Conservation (phyloP, 768 basidiomycete genomes). For the Lentinula guzmanii region DNA sequence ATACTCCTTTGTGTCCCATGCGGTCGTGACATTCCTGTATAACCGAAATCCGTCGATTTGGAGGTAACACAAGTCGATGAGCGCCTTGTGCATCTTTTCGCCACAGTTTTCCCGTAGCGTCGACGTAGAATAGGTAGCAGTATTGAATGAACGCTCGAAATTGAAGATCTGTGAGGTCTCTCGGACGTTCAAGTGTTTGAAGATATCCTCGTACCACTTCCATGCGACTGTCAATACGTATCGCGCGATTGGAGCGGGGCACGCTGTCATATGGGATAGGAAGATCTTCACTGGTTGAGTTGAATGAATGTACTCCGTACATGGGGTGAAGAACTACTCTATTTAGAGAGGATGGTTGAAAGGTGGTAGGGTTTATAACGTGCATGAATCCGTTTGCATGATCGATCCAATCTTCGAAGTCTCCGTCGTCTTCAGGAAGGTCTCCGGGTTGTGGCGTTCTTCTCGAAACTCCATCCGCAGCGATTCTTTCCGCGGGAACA, state of each 20-base stretch:
- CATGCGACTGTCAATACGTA: not conserved
- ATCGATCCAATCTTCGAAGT: not conserved
- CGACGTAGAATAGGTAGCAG: not conserved
- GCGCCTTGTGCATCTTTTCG: not conserved
- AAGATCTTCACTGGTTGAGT: too few relatives aligned
- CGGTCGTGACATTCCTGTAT: not conserved
- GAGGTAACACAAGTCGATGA: slow-evolving; percentile 1
- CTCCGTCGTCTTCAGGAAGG: not conserved
- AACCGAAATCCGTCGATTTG: not conserved
- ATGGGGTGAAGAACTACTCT: not conserved
- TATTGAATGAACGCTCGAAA: not conserved
- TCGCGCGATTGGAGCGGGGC: not conserved
- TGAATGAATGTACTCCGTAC: too few relatives aligned
- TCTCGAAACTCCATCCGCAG: slow-evolving; percentile 8
- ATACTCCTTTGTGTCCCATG: not conserved
- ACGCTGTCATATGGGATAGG: not conserved
- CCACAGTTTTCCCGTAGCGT: not conserved
- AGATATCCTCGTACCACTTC: not conserved
- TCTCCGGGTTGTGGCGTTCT: not conserved
- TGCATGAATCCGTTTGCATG: too few relatives aligned
- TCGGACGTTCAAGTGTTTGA: not conserved
- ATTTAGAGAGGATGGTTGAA: not conserved
- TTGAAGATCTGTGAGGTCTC: not conserved
- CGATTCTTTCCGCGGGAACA: slow-evolving; percentile 17
- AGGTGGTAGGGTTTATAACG: not conserved